These are phyloP conservation scores for Apiosordaria backusii DNA, from an alignment of 495 filamentous ascomycete species.

Conservation along the genomic window DNA sequence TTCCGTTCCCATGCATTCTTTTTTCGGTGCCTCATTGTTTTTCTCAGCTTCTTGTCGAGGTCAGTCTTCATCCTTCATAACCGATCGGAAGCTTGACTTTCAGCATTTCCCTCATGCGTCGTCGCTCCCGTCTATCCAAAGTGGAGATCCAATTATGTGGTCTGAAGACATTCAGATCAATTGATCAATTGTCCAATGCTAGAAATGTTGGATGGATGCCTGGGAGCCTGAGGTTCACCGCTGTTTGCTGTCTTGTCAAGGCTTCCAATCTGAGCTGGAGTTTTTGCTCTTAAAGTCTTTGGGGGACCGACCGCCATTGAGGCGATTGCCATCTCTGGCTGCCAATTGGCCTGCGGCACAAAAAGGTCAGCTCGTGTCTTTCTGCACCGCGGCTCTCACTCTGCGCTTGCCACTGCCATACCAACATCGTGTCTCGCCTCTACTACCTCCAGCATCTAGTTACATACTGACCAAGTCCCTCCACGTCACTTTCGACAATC, in stretches of 20 bases:
- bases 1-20: neutral
- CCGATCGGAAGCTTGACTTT: no score
- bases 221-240: no score
- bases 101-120: no score
- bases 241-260: no score
- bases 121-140: no score
- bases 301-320: conserved; percentile 26
- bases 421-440: neutral
- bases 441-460: neutral
- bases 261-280: neutral
- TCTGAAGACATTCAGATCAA: neutral
- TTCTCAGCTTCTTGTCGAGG: no score
- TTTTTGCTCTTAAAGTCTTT: neutral
- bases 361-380: neutral
- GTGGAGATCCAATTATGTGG: neutral
- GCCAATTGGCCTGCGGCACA: conserved; percentile 21
- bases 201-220: no score
- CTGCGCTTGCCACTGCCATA: neutral
- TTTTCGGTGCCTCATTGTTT: no score
- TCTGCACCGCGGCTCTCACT: neutral
- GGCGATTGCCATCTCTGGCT: conserved; percentile 23
- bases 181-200: neutral
- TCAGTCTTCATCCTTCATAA: no score
- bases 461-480: neutral
- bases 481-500: neutral